A percentile compares a stretch with the other conserved stretches of the same genome.
phyloP scores from a whole-genome alignment of 169 alveolate species.

The Plasmodium knowlesi region DNA sequence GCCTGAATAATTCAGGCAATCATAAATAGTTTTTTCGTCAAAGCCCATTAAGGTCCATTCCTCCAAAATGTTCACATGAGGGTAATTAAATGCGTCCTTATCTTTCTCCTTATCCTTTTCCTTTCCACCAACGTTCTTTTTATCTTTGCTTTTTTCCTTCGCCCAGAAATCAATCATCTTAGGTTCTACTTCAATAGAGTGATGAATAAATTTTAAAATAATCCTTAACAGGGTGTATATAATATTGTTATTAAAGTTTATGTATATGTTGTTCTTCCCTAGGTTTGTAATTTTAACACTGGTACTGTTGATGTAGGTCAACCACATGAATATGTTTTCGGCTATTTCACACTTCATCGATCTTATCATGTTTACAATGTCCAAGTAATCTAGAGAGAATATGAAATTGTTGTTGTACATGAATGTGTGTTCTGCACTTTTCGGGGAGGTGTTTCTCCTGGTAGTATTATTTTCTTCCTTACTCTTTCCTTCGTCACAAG shows the following conservation, averaged over 20 bases:
- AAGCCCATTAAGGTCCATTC: conserved; percentile 61
- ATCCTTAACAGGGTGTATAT: conserved; percentile 49
- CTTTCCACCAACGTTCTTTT: conserved; percentile 17
- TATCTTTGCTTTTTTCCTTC: conserved; percentile 58
- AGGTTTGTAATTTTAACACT: conserved; percentile 63
- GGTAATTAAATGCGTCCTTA: conserved; percentile 44
- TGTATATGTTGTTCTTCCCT: conserved; percentile 69
- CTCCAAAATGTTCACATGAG: conserved; percentile 38
- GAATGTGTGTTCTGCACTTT: conserved; percentile 7
- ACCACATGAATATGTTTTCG: conserved; percentile 61
- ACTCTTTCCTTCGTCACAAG: background rate
- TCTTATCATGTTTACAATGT: conserved; percentile 48
- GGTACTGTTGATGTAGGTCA: conserved; percentile 67
- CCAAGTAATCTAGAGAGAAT: conserved; percentile 54
- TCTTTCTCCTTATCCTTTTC: conserved; percentile 67
- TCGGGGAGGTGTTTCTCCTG: background rate
- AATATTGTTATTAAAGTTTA: conserved; percentile 63
- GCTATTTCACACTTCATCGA: conserved; percentile 74
- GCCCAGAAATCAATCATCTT: conserved; percentile 36
- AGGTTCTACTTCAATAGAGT: conserved; percentile 52
- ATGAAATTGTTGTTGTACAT: conserved; percentile 34
- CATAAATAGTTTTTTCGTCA: conserved; percentile 48
- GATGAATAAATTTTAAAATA: conserved; percentile 51
- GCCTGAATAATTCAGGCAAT: conserved; percentile 64
- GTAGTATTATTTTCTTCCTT: background rate